Evolutionary conservation across 139 green algal species (phyloP).

Genomic region (Coccomyxa sp.): DNA sequence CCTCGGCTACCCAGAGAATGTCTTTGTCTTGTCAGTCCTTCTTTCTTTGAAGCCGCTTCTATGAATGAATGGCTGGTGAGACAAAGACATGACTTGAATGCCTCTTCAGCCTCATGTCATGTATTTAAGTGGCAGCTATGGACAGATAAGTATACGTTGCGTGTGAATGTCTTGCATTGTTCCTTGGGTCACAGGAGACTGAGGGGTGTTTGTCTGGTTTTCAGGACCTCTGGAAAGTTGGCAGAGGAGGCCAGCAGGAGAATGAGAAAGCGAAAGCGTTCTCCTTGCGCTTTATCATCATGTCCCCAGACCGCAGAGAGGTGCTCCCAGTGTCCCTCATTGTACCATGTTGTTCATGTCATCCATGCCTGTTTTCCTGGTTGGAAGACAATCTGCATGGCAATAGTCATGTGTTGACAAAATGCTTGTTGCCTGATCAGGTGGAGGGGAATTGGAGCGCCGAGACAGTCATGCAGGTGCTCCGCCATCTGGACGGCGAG

Average conservation of each 20-base stretch:
- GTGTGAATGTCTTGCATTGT: too few relatives aligned
- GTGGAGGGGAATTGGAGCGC: slow-evolving; percentile 13
- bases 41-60: not conserved
- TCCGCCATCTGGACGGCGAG: not conserved
- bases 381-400: not conserved
- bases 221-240: not conserved
- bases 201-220: not conserved
- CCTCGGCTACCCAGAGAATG: not conserved
- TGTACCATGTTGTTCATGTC: not conserved
- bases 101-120: not conserved
- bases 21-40: not conserved
- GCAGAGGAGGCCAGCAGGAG: not conserved
- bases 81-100: not conserved
- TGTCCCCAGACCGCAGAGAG: not conserved
- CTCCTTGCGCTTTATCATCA: slow-evolving; percentile 22
- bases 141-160: too few relatives aligned
- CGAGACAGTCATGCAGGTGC: slow-evolving; percentile 13
- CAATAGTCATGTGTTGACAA: not conserved
- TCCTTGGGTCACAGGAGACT: too few relatives aligned
- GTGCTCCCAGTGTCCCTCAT: not conserved
- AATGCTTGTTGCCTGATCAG: not conserved
- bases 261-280: slow-evolving; percentile 6
- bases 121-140: too few relatives aligned
- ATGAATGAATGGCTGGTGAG: not conserved
- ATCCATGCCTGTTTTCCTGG: not conserved